Base-by-base conservation (phyloP, 2,329 filamentous ascomycete genomes). In the Neopestalotiopsis sp. region DNA sequence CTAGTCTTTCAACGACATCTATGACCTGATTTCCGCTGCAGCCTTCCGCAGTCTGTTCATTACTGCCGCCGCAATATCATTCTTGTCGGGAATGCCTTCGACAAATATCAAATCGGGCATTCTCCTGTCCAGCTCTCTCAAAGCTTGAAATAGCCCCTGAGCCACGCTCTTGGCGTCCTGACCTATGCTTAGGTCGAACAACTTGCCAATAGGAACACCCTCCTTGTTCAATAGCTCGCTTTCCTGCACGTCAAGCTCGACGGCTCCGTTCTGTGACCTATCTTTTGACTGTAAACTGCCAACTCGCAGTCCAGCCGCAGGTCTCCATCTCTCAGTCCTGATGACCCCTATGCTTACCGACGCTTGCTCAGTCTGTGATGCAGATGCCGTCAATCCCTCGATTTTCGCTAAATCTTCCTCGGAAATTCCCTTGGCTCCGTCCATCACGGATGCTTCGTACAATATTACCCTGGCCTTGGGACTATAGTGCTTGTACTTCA, bases 401-500 rank as follows among this genome's bases (percentile, higher is more conserved):
- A 73, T 68, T 13, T 70, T 64, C 32, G 74, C 71, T 5, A 82
- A 66, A 57, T 86, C 84, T 34, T 76, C 76, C 5, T 70, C 20
- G 13, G 77, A 71, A 45, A 86, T 76, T 7, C 83, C 83, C 10
- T 76, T 76, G 58, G 73, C 72, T 28, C 81, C 79, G 12, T 70
- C 73, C 13, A 70, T 71, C 78, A 77, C 82, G 49, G 76, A 79
- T 32, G 88, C 81, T 78, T 97, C 94, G 77, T 94, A 97, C 1
- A 98, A 84, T 14, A 97, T 84, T 2, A 99, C 95, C 61, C 87
- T 90, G 1, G 96, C 97, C 79, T 91, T 93, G 1, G 96, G 96
- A 58, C 95, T 97, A 77, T 99, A 99, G 79, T 99, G 96, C 78
- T 96, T 94, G 79, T 99, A 99, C 81, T 99, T 99, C 96, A 99